phyloP scores from a whole-genome alignment of 2,329 filamentous ascomycete species.

The Aspergillus transmontanensis region DNA sequence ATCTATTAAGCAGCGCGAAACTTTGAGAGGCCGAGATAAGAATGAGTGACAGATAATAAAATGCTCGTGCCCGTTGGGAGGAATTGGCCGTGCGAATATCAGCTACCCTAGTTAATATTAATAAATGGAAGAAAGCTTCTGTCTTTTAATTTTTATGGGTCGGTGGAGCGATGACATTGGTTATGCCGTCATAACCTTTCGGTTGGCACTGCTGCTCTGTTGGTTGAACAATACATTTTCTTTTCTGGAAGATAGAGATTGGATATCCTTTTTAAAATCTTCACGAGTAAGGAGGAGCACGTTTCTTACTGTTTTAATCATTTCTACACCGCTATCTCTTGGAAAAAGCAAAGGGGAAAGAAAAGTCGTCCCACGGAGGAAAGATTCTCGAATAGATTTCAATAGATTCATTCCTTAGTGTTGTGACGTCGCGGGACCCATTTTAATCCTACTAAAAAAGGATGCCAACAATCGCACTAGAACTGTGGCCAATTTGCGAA shows the following conservation, averaged over 20 bases:
- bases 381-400: background rate
- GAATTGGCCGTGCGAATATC: background rate
- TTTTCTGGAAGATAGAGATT: background rate
- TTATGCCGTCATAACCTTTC: conserved; percentile 15
- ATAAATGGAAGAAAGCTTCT: background rate
- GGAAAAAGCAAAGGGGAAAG: background rate
- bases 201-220: background rate
- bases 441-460: conserved; percentile 1
- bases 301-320: background rate
- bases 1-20: background rate
- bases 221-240: too few species aligned
- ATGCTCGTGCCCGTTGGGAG: background rate
- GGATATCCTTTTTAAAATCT: background rate
- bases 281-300: background rate
- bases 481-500: background rate
- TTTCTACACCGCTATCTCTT: conserved; percentile 2
- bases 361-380: background rate
- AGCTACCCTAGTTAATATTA: background rate
- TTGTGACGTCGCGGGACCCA: conserved; percentile 2
- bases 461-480: background rate
- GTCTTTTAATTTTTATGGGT: background rate
- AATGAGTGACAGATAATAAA: background rate
- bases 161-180: conserved; percentile 15
- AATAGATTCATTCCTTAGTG: conserved; percentile 1
- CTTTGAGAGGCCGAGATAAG: background rate